Evolutionary conservation across 805 yeast genomes (phyloP), one percentile per base, ranked within the genome.

Genomic region (Babjeviella inositovora): DNA sequence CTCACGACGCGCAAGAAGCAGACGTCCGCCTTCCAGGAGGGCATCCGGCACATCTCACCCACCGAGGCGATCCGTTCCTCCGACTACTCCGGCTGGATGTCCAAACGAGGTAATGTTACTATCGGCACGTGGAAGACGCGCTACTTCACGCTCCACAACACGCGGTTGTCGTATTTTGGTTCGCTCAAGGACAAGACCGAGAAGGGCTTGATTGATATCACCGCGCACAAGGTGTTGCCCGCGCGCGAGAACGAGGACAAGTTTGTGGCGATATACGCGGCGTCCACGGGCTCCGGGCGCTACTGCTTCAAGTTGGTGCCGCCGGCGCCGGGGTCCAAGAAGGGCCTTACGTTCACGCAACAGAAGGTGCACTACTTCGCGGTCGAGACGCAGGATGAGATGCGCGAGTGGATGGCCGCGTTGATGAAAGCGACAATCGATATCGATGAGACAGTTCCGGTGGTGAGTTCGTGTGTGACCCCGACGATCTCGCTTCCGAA

Each of bases 331-430:
- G 99, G 99, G 0, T 80, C 87, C 25, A 73, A 75, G 33, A 87
- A 85, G 50, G 97, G 97, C 1, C 65, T 90, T 27, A 85, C 94
- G 0, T 90, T 90, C 45, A 90, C 99, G 0, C 94, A 85, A 32
- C 98, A 94, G 14, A 81, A 84, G 34, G 79, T 84, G 6, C 98
- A 90, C 39, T 90, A 76, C 46, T 90, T 90, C 60, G 96, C 97
- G 0, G 95, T 87, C 20, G 96, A 90, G 23, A 63, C 81, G 1
- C 67, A 62, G 27, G 93, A 82, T 23, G 97, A 87, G 32, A 77
- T 87, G 94, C 62, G 94, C 41, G 65, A 63, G 2, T 90, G 99
- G 99, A 71, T 85, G 70, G 77, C 84, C 25, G 93, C 95, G 0
- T 56, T 90, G 30, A 80, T 85, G 70, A 82, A 85, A 29, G 93